A percentile compares a stretch with the other conserved stretches of the same genome.
Evolutionary conservation across 2,329 filamentous ascomycete species (phyloP).

Genomic region (Beauveria pseudobassiana): DNA sequence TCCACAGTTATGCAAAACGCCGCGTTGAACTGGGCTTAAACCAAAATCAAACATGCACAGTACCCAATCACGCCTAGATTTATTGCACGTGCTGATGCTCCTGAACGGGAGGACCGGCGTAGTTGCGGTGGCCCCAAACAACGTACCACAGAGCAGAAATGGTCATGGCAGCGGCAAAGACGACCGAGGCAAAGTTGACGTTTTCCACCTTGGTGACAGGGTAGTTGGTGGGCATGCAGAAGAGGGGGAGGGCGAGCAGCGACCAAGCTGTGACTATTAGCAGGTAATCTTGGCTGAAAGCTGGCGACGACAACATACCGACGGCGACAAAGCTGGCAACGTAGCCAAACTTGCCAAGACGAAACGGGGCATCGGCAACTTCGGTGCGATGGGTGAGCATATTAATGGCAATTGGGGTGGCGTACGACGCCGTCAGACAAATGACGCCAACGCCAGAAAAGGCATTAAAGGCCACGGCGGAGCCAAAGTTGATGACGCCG

Average conservation of each 20-base stretch:
- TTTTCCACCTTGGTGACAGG: slow-evolving; percentile 45
- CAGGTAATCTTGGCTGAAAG: neutral
- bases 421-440: slow-evolving; percentile 61
- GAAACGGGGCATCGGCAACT: slow-evolving; percentile 49
- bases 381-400: slow-evolving; percentile 53
- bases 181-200: slow-evolving; percentile 69
- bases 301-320: slow-evolving; percentile 36
- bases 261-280: slow-evolving; percentile 49
- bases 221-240: slow-evolving; percentile 63
- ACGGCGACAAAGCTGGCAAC: slow-evolving; percentile 58
- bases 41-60: neutral
- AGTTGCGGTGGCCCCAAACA: slow-evolving; percentile 62
- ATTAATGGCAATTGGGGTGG: slow-evolving; percentile 57
- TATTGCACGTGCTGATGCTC: slow-evolving; percentile 21
- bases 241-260: slow-evolving; percentile 60
- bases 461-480: slow-evolving; percentile 61
- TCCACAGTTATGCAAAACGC: neutral
- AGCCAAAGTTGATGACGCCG: slow-evolving; percentile 63
- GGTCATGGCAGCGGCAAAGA: slow-evolving; percentile 59
- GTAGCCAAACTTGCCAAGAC: slow-evolving; percentile 53
- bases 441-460: slow-evolving; percentile 66
- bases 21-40: neutral
- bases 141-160: slow-evolving; percentile 62
- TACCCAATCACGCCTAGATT: neutral
- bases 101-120: slow-evolving; percentile 52